A percentile compares a stretch with the other conserved stretches of the same genome.
These are phyloP conservation scores for Fusarium zealandicum DNA, from an alignment of 2,329 filamentous ascomycete species.

Conservation along the genomic window DNA sequence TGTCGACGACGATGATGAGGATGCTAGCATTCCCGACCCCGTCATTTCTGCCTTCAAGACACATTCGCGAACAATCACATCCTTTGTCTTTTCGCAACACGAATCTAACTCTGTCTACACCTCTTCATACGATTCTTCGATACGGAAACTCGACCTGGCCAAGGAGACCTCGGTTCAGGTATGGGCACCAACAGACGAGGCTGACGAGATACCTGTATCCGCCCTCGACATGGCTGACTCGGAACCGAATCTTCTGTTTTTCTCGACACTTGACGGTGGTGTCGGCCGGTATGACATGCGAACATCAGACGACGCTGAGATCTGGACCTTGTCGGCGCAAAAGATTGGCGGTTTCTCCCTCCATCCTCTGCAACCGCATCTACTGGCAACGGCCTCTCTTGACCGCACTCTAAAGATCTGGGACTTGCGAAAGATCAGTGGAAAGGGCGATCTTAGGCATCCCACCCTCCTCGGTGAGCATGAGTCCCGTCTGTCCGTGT, in stretches of 20 bases:
- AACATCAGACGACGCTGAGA: slow-evolving; percentile 61
- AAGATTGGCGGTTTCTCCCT: slow-evolving; percentile 96
- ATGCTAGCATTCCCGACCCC: slow-evolving; percentile 71
- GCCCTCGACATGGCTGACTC: slow-evolving; percentile 79
- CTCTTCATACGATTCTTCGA: slow-evolving; percentile 90
- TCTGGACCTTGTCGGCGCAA: slow-evolving; percentile 83
- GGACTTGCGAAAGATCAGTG: slow-evolving; percentile 83
- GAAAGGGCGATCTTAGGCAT: slow-evolving; percentile 64
- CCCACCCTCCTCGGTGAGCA: slow-evolving; percentile 83
- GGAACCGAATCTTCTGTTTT: slow-evolving; percentile 79
- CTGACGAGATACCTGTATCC: slow-evolving; percentile 80
- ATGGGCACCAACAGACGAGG: slow-evolving; percentile 74
- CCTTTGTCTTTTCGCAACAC: slow-evolving; percentile 77
- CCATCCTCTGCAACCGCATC: slow-evolving; percentile 79
- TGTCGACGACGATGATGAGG: slow-evolving; percentile 72
- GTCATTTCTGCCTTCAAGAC: slow-evolving; percentile 90
- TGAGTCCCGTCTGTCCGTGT: slow-evolving; percentile 82
- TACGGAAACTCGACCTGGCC: slow-evolving; percentile 83
- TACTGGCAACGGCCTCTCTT: slow-evolving; percentile 87
- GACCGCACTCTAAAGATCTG: slow-evolving; percentile 91
- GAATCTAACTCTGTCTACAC: slow-evolving; percentile 81
- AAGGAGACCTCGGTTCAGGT: slow-evolving; percentile 82
- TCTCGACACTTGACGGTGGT: slow-evolving; percentile 83
- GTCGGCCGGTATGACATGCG: slow-evolving; percentile 85
- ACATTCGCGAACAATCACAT: slow-evolving; percentile 86